Conservation (phyloP, 495 filamentous ascomycete species). For the Clavariopsis aquatica region DNA sequence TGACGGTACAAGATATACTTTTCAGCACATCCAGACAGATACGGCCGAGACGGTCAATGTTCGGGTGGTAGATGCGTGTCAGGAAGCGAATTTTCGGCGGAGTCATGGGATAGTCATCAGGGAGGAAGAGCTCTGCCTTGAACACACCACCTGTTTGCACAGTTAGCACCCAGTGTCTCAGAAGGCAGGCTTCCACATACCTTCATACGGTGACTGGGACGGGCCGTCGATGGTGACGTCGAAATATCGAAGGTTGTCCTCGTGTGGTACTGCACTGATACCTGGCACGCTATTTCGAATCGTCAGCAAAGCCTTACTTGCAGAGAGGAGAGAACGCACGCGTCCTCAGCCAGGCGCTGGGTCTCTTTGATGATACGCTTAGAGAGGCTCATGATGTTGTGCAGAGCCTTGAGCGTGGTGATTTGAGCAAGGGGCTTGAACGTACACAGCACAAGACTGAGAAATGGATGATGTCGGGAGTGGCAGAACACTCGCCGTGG, state of each 20-base stretch:
- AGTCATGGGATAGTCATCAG: constrained; percentile 99
- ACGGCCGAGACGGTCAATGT: constrained; percentile 94
- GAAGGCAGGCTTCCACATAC: constrained; percentile 47
- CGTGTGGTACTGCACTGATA: constrained; percentile 96
- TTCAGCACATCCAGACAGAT: constrained; percentile 98
- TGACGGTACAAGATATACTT: constrained; percentile 56
- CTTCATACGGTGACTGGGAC: constrained; percentile 89
- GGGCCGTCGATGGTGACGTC: constrained; percentile 97
- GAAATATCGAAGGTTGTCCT: constrained; percentile 97
- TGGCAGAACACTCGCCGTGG: neutral
- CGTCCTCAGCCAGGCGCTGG: constrained; percentile 92
- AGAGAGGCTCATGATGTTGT: constrained; percentile 63
- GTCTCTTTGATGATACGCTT: constrained; percentile 99
- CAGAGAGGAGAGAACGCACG: constrained; percentile 58
- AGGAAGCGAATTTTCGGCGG: constrained; percentile 97
- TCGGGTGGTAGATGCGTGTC: constrained; percentile 98
- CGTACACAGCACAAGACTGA: neutral
- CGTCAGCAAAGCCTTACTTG: constrained; percentile 5
- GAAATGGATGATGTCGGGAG: constrained; percentile 7
- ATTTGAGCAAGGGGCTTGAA: neutral
- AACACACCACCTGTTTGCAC: constrained; percentile 77
- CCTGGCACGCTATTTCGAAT: constrained; percentile 72
- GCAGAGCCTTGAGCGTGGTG: neutral
- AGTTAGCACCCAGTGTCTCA: constrained; percentile 2
- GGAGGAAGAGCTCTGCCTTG: constrained; percentile 97